Evolutionary conservation across 495 filamentous ascomycete genomes (phyloP).

Genomic region (Penicillium pancosmium): DNA sequence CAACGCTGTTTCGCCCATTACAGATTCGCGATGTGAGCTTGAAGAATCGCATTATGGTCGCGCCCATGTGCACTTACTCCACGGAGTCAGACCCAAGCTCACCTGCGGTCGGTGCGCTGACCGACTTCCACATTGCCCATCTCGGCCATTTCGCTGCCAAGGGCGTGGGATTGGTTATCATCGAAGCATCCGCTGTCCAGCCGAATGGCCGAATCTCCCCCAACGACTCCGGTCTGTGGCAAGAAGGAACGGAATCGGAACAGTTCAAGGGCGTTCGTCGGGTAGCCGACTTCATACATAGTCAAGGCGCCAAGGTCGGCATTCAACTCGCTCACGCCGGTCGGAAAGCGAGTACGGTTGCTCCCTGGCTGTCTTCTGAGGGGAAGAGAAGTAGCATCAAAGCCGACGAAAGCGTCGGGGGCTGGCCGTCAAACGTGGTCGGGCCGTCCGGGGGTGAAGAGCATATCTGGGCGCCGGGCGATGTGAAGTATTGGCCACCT

Average conservation of each 20-base stretch:
- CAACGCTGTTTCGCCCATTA: slow-evolving; percentile 67
- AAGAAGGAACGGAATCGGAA: slow-evolving; percentile 45
- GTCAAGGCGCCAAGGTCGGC: slow-evolving; percentile 66
- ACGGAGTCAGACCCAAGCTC: slow-evolving; percentile 46
- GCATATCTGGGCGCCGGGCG: slow-evolving; percentile 49
- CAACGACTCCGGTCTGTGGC: slow-evolving; percentile 70
- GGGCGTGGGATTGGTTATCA: slow-evolving; percentile 64
- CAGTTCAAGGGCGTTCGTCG: slow-evolving; percentile 67
- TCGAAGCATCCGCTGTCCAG: slow-evolving; percentile 70
- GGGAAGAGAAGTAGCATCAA: slow-evolving; percentile 39
- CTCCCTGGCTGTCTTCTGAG: slow-evolving; percentile 58
- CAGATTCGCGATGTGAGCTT: slow-evolving; percentile 67
- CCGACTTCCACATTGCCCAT: slow-evolving; percentile 69
- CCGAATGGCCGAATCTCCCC: slow-evolving; percentile 73
- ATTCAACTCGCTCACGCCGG: slow-evolving; percentile 79
- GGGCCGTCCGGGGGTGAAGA: slow-evolving; percentile 55
- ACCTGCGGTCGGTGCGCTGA: slow-evolving; percentile 61
- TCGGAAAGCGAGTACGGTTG: slow-evolving; percentile 66
- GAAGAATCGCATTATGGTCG: slow-evolving; percentile 70
- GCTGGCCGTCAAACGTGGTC: slow-evolving; percentile 71
- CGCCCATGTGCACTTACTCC: slow-evolving; percentile 67
- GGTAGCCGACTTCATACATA: slow-evolving; percentile 61
- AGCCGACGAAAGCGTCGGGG: slow-evolving; percentile 54
- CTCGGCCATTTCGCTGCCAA: slow-evolving; percentile 65
- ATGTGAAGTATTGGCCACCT: slow-evolving; percentile 36